These are phyloP conservation scores for Excoecaria cochinchinensis DNA, from an alignment of 345 rosid genomes.

Conservation along the genomic window DNA sequence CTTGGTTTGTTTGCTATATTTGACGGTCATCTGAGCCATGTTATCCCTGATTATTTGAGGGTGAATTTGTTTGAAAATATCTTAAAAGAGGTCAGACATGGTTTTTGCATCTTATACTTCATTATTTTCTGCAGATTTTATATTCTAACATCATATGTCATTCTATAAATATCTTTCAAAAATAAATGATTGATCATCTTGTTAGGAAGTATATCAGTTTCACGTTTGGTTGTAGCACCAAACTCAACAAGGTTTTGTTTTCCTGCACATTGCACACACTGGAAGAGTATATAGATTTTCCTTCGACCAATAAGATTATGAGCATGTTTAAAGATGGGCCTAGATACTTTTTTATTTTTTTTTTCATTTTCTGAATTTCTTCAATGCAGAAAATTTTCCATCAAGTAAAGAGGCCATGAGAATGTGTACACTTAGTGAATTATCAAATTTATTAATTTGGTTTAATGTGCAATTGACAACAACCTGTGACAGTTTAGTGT, in stretches of 20 bases:
- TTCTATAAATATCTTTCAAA: too few species aligned
- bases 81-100: conserved; percentile 60
- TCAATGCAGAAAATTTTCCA: neutral
- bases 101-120: too few species aligned
- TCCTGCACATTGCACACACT: neutral
- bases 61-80: conserved; percentile 78
- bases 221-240: neutral
- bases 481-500: neutral
- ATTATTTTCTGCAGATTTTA: too few species aligned
- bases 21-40: conserved; percentile 85
- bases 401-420: neutral
- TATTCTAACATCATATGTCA: too few species aligned
- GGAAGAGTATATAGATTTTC: too few species aligned
- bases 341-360: too few species aligned
- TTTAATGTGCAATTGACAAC: neutral
- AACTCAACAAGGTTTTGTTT: neutral
- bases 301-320: too few species aligned
- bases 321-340: neutral
- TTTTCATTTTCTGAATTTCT: neutral
- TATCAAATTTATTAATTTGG: neutral
- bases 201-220: neutral
- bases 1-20: conserved; percentile 92
- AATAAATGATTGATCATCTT: too few species aligned
- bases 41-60: conserved; percentile 69
- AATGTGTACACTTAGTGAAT: neutral